Conservation (phyloP, 345 rosid species). For the Ailanthus altissimus region DNA sequence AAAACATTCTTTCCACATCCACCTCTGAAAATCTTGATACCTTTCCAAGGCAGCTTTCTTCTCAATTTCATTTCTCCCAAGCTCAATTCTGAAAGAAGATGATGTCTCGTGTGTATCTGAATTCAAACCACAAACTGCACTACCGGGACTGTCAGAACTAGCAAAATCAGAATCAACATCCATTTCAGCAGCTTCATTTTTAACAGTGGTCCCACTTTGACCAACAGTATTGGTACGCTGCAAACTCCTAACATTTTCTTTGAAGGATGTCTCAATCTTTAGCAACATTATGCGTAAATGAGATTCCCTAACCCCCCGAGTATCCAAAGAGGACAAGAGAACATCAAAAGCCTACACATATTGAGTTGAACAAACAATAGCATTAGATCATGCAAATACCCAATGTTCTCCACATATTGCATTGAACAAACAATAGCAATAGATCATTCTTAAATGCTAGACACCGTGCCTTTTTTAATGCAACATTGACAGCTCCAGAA, state of each 20-base stretch:
- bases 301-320: conserved; percentile 93
- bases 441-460: neutral
- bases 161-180: conserved; percentile 44
- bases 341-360: conserved; percentile 78
- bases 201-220: conserved; percentile 35
- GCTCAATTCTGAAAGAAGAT: conserved; percentile 69
- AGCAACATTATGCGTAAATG: conserved; percentile 89
- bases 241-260: conserved; percentile 52
- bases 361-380: conserved; percentile 1
- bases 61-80: conserved; percentile 70
- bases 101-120: conserved; percentile 49
- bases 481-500: neutral
- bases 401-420: neutral
- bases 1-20: conserved; percentile 79
- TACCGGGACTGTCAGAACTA: conserved; percentile 55
- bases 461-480: neutral
- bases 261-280: conserved; percentile 76
- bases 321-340: conserved; percentile 74
- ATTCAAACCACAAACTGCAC: conserved; percentile 58
- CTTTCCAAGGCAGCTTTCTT: conserved; percentile 64
- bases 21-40: conserved; percentile 73
- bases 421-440: conserved; percentile 3
- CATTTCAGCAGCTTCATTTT: conserved; percentile 44
- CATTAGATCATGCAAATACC: neutral
- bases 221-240: conserved; percentile 30